phyloP scores from a whole-genome alignment of 1,284 basidiomycete genomes.

The Ustilago hordei region DNA sequence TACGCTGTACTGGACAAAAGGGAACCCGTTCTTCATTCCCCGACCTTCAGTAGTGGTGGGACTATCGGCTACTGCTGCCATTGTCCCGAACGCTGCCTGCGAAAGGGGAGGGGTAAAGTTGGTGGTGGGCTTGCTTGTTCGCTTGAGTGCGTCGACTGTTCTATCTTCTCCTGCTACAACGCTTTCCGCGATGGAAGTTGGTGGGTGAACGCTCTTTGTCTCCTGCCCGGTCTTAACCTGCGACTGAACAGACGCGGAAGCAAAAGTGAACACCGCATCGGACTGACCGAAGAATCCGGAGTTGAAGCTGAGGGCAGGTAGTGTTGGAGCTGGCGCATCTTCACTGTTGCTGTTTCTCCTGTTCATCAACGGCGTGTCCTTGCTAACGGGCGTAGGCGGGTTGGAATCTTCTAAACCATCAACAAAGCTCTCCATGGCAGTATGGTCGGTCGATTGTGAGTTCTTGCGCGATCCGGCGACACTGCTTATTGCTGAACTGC shows the following conservation, averaged over 20 bases:
- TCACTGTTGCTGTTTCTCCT: conserved; percentile 5
- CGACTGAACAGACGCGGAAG: neutral
- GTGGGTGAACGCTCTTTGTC: neutral
- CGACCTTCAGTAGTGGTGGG: conserved; percentile 3
- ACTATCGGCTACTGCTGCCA: conserved; percentile 49
- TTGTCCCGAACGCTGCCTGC: conserved; percentile 9
- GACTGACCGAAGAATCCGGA: conserved; percentile 48
- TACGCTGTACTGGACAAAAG: conserved; percentile 41
- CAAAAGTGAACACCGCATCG: conserved; percentile 24
- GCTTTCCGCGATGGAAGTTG: neutral
- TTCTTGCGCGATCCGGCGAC: conserved; percentile 25
- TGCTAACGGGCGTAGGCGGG: conserved; percentile 52
- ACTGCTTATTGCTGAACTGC: conserved; percentile 20
- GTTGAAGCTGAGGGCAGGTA: conserved; percentile 52
- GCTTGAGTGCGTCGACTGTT: neutral
- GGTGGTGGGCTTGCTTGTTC: neutral
- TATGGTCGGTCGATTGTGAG: conserved; percentile 35
- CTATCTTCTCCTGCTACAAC: neutral
- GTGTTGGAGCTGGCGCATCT: conserved; percentile 12
- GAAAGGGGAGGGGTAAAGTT: neutral
- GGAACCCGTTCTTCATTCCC: conserved; percentile 33
- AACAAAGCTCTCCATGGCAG: conserved; percentile 25
- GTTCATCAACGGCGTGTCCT: conserved; percentile 35
- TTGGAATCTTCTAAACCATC: conserved; percentile 15
- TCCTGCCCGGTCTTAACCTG: conserved; percentile 1